These are phyloP conservation scores for Erigeron canadensis DNA, from an alignment of 129 eudicot species.

Conservation along the genomic window DNA sequence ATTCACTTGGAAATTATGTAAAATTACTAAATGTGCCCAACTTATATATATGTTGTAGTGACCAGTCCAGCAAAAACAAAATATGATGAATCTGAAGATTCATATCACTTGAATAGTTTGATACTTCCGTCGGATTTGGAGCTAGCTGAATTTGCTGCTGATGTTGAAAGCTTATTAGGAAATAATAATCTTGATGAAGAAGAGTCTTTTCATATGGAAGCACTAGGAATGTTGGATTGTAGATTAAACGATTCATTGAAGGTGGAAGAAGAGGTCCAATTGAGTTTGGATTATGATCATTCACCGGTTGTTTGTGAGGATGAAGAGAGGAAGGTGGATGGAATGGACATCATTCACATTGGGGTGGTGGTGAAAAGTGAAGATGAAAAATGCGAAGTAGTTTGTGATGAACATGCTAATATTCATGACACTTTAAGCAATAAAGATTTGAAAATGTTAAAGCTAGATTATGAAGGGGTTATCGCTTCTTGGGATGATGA, in stretches of 20 bases:
- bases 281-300: slow-evolving; percentile 45
- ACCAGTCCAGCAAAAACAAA: neutral
- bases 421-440: slow-evolving; percentile 7
- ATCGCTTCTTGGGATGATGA: slow-evolving; percentile 58
- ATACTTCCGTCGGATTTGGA: slow-evolving; percentile 49
- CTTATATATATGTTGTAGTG: slow-evolving; percentile 2
- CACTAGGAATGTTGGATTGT: slow-evolving; percentile 40
- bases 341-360: neutral
- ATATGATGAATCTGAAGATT: slow-evolving; percentile 2
- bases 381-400: slow-evolving; percentile 5
- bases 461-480: slow-evolving; percentile 58
- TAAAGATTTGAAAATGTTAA: slow-evolving; percentile 39
- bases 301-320: slow-evolving; percentile 41
- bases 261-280: slow-evolving; percentile 38
- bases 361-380: slow-evolving; percentile 20
- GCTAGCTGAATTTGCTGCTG: slow-evolving; percentile 66
- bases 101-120: slow-evolving; percentile 15
- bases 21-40: neutral
- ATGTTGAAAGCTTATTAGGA: slow-evolving; percentile 45
- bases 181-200: slow-evolving; percentile 52
- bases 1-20: neutral
- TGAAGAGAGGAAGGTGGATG: slow-evolving; percentile 21
- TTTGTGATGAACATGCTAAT: slow-evolving; percentile 5
- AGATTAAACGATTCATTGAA: slow-evolving; percentile 26
- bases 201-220: slow-evolving; percentile 48